phyloP scores from a whole-genome alignment of 768 basidiomycete genomes.

The Galerina marginata region DNA sequence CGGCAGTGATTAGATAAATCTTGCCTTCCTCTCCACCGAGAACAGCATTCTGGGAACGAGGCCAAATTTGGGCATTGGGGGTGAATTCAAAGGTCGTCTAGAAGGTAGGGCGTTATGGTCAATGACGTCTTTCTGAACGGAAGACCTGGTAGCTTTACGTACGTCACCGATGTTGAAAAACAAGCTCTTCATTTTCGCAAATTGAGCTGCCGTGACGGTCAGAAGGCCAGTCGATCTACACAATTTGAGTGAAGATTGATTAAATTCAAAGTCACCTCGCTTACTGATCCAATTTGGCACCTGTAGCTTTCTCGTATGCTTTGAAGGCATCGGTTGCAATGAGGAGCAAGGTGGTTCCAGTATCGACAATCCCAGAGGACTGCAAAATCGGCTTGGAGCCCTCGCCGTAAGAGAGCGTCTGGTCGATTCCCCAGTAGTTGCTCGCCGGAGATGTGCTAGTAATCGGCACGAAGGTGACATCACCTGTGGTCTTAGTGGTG shows the following conservation, averaged over 20 bases:
- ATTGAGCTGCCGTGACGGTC: constrained; percentile 54
- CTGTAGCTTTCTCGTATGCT: constrained; percentile 57
- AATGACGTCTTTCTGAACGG: background rate
- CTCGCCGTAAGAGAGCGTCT: constrained; percentile 48
- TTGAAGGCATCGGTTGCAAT: constrained; percentile 65
- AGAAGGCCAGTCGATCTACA: constrained; percentile 61
- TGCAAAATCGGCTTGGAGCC: constrained; percentile 37
- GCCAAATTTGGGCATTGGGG: constrained; percentile 71
- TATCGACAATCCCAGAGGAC: constrained; percentile 56
- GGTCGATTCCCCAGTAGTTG: constrained; percentile 60
- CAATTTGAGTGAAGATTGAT: background rate
- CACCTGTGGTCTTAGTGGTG: constrained; percentile 29
- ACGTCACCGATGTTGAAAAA: constrained; percentile 58
- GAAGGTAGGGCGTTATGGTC: too few species aligned
- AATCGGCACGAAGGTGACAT: constrained; percentile 39
- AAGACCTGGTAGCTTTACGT: constrained; percentile 5
- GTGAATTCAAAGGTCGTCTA: constrained; percentile 57
- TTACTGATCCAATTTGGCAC: constrained; percentile 55
- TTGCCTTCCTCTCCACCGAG: constrained; percentile 55
- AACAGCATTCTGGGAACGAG: constrained; percentile 52
- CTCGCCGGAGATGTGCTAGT: constrained; percentile 48
- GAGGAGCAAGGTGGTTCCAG: constrained; percentile 58
- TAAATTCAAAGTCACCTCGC: constrained; percentile 8
- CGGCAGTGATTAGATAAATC: constrained; percentile 61
- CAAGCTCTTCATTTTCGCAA: constrained; percentile 51